Evolutionary conservation across 352 stramenopile genomes (phyloP), one percentile per base, ranked within the genome.

Genomic region (Phytophthora idaei): DNA sequence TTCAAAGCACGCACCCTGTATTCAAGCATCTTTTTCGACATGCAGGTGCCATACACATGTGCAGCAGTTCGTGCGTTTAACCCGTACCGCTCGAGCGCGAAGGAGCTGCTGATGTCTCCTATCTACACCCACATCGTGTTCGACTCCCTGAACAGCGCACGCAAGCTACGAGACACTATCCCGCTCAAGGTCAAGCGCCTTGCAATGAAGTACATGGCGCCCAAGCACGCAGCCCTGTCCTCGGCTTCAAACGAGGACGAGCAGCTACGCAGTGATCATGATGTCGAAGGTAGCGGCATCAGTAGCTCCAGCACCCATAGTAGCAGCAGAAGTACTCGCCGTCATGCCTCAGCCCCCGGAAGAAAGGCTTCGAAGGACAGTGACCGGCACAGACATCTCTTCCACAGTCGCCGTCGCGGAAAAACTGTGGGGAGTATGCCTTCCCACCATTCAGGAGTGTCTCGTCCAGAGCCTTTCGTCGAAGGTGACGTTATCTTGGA

Each of bases 21-120:
- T 65, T 77, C 83, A 9, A 95, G 83, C 36, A 76, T 95, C 21
- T 95, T 93, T 64, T 90, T 87, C 48, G 87, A 95, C 55, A 61
- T 93, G 44, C 81, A 92, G 45, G 87, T 93, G 31, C 83, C 87
- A n/a, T 95, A 90, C 71, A 87, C 85, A 32, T 89, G 81, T 48
- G 85, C 78, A 0, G 73, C 85, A 5, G 81, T 95, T 39, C 85
- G 87, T 10, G 79, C 83, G n/a, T 95, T 82, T 63, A 95, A 95
- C 48, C 87, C 87, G 56, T 95, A 95, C 53, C 83, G 84, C 3
- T 61, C 65, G 57, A 77, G 90, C 46, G 54, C 60, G 2, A 70
- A 77, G 15, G 68, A 80, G 44, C 67, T 65, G 15, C n/a, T 71
- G 46, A 81, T 81, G 50, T 94, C 86, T 28, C 69, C 86, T 10